Conservation (phyloP, 2,329 filamentous ascomycete species). For the Pseudogymnoascus sp. region DNA sequence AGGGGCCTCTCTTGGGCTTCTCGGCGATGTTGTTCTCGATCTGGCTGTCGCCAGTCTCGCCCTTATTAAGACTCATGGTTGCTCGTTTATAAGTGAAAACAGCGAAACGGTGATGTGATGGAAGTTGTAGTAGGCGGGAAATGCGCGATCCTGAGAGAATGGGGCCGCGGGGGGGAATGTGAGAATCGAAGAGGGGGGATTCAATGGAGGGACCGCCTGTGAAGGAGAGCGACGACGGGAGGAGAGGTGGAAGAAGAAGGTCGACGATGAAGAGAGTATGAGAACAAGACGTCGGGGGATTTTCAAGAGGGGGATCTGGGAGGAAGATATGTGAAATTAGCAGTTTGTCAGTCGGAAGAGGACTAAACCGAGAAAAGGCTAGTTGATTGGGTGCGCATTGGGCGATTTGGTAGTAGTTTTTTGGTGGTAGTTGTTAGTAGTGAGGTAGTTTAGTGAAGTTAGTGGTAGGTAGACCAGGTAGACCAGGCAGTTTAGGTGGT, state of each 20-base stretch:
- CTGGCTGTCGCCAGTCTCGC: neutral
- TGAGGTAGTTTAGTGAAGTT: neutral
- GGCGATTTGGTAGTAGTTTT: neutral
- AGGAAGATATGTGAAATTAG: neutral
- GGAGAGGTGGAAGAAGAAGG: neutral
- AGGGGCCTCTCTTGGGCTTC: neutral
- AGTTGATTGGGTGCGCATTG: neutral
- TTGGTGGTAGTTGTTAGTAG: neutral
- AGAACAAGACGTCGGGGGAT: neutral
- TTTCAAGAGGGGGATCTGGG: neutral
- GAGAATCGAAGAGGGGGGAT: neutral
- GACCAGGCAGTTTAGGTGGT: too few species aligned
- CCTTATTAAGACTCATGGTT: neutral
- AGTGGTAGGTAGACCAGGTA: neutral
- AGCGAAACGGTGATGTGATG: neutral
- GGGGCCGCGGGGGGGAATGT: neutral
- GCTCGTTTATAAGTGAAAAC: conserved; percentile 1
- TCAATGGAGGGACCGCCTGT: neutral
- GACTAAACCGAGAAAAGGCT: neutral
- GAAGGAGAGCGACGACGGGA: neutral
- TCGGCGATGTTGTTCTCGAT: neutral
- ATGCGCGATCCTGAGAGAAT: neutral
- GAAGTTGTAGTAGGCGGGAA: neutral
- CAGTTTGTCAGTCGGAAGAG: neutral
- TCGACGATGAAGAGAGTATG: neutral